phyloP scores from a whole-genome alignment of 306 rosid species.

The Mucuna pruriens region DNA sequence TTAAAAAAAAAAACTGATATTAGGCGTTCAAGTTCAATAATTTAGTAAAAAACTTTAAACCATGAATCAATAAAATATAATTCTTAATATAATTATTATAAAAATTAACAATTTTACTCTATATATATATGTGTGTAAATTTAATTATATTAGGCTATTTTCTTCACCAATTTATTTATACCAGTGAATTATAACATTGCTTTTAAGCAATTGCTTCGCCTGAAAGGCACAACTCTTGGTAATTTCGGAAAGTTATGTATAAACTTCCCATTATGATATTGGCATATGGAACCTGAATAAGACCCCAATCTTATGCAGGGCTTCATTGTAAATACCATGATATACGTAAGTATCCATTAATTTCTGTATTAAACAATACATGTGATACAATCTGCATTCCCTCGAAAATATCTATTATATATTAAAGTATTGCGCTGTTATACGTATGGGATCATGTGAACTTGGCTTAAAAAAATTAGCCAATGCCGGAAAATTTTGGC shows the following conservation, averaged over 20 bases:
- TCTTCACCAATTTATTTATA: background rate
- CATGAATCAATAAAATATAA: too few relatives aligned
- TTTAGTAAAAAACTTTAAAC: too few relatives aligned
- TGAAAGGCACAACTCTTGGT: slow-evolving; percentile 6
- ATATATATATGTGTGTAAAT: too few relatives aligned
- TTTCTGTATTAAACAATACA: slow-evolving; percentile 45
- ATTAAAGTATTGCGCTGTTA: slow-evolving; percentile 40
- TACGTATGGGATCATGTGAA: slow-evolving; percentile 66
- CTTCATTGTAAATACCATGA: background rate
- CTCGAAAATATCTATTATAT: slow-evolving; percentile 38
- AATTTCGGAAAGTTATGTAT: background rate
- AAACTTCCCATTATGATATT: slow-evolving; percentile 10
- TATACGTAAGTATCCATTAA: slow-evolving; percentile 35
- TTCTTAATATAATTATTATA: too few relatives aligned
- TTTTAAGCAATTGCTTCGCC: slow-evolving; percentile 19
- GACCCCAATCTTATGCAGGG: slow-evolving; percentile 5
- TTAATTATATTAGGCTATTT: too few relatives aligned
- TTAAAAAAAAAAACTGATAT: background rate
- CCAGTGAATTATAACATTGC: background rate
- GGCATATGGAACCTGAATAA: slow-evolving; percentile 9
- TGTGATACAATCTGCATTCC: slow-evolving; percentile 54
- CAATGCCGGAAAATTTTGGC: slow-evolving; percentile 51
- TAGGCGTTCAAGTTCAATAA: background rate
- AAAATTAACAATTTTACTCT: too few relatives aligned
- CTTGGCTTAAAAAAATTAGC: slow-evolving; percentile 35